phyloP scores from a whole-genome alignment of 371 early-diverging fungal species.

The Lichtheimia ramosa region DNA sequence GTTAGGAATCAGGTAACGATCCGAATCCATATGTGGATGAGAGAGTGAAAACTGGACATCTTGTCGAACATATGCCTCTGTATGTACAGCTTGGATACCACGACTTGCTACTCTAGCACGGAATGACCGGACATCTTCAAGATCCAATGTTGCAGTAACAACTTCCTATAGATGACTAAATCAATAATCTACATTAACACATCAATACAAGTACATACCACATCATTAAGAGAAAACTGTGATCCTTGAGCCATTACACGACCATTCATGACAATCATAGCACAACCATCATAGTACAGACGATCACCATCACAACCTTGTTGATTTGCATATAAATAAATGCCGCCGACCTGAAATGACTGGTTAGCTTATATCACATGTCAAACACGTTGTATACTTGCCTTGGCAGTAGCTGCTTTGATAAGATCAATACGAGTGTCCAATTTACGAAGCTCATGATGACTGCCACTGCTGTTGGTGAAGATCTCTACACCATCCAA shows the following conservation, averaged over 20 bases:
- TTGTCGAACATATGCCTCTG: slow-evolving; percentile 64
- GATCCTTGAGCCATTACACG: slow-evolving; percentile 86
- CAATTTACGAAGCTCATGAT: slow-evolving; percentile 91
- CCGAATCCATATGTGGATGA: slow-evolving; percentile 41
- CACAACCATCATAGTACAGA: slow-evolving; percentile 95
- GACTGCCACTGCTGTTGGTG: slow-evolving; percentile 89
- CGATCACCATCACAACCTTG: slow-evolving; percentile 99
- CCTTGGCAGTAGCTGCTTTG: slow-evolving; percentile 86
- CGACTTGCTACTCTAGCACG: slow-evolving; percentile 75
- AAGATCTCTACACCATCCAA: slow-evolving; percentile 97
- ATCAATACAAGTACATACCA: slow-evolving; percentile 48
- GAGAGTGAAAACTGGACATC: slow-evolving; percentile 58
- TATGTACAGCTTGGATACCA: slow-evolving; percentile 75
- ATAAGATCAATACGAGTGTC: slow-evolving; percentile 86
- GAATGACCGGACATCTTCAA: slow-evolving; percentile 86
- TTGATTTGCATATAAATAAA: slow-evolving; percentile 95
- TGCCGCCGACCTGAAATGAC: slow-evolving; percentile 72
- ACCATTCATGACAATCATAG: slow-evolving; percentile 91
- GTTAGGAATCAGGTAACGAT: slow-evolving; percentile 32
- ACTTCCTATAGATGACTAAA: slow-evolving; percentile 70
- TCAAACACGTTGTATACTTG: slow-evolving; percentile 12
- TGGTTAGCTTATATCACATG: background rate
- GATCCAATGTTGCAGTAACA: slow-evolving; percentile 86
- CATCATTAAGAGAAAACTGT: slow-evolving; percentile 92
- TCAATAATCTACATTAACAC: background rate